phyloP scores from a whole-genome alignment of 2,329 filamentous ascomycete species.

The Penicillium sp. region DNA sequence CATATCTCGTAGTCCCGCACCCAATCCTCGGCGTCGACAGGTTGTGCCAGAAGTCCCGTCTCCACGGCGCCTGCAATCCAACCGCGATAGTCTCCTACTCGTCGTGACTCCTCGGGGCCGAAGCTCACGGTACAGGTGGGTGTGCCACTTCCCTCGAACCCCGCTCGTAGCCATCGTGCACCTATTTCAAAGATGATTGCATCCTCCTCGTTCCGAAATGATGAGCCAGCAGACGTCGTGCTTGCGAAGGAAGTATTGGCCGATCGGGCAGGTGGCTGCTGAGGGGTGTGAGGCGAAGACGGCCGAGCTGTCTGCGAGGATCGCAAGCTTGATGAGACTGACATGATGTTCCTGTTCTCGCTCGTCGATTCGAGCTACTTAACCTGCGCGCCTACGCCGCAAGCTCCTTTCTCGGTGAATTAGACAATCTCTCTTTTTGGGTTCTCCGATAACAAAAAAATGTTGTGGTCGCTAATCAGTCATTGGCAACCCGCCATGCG shows the following conservation, averaged over 20 bases:
- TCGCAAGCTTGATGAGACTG: conserved; percentile 25
- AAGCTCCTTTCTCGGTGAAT: too few species aligned
- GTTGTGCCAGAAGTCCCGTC: conserved; percentile 30
- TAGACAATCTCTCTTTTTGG: conserved; percentile 9
- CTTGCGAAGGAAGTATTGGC: conserved; percentile 48
- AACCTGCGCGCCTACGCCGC: too few species aligned
- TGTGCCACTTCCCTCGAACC: conserved; percentile 75
- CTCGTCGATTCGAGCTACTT: too few species aligned
- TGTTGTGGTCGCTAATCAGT: conserved; percentile 4
- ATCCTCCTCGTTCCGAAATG: conserved; percentile 71
- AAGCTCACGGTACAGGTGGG: conserved; percentile 68
- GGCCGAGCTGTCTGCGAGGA: conserved; percentile 28
- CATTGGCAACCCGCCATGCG: conserved; percentile 7
- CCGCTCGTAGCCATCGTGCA: conserved; percentile 68
- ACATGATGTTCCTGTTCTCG: conserved; percentile 15
- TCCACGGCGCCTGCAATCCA: conserved; percentile 55
- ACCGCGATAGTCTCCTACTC: conserved; percentile 73
- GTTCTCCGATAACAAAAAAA: conserved; percentile 3
- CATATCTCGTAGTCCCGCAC: conserved; percentile 62
- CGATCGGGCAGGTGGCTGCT: conserved; percentile 37
- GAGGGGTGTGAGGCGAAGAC: conserved; percentile 57
- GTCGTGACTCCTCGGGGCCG: conserved; percentile 66
- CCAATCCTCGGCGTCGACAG: conserved; percentile 35
- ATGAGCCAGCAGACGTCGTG: conserved; percentile 53
- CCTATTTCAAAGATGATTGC: conserved; percentile 77